Base-by-base conservation (phyloP, 2,329 filamentous ascomycete species). In the Cytospora piceicola region DNA sequence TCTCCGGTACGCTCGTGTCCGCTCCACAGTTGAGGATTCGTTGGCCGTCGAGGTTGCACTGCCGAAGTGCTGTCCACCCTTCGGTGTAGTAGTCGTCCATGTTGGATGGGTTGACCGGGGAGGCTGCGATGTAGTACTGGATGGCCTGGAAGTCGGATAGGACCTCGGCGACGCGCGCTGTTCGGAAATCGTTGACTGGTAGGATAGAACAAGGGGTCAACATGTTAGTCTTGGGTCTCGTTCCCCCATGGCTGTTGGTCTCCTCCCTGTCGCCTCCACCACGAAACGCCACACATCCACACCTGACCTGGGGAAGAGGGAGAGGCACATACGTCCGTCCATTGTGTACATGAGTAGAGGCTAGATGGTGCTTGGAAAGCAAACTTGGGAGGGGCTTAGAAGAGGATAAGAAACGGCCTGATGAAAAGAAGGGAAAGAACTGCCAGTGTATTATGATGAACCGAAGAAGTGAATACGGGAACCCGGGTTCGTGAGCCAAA, bases 11-110 rank as follows among this genome's bases (percentile, higher is more conserved):
- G 61, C 79, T 80, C 20, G 85, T 86, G 74, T 89, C 87, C 51
- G 86, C 86, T 27, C 85, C 86, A 71, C 84, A 86, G 72, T 89
- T 86, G 68, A 89, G 81, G 69, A 90, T 88, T 75, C 88, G 81
- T 72, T 88, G 86, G 8, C 87, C 87, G 71, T 89, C 87, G 52
- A 87, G 72, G 59, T 82, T 79, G 76, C 86, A 89, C 76, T 90
- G 87, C 52, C 87, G 83, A 60, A 90, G 77, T 20, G 82, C 82
- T 5, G 83, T 81, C 85, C 86, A 90, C 27, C 87, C 87, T 69
- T 88, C 85, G 15, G 86, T 87, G 75, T 86, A 84, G 72, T 88
- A 87, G 72, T 89, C 87, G 61, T 85, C 82, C 65, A 79, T 76
- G 75, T 86, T 77, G 4, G 76, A 72, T 9, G 87, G 85, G n/a